phyloP scores from a whole-genome alignment of 192 early-diverging fungal species.

The Umbelopsis ramanniana region DNA sequence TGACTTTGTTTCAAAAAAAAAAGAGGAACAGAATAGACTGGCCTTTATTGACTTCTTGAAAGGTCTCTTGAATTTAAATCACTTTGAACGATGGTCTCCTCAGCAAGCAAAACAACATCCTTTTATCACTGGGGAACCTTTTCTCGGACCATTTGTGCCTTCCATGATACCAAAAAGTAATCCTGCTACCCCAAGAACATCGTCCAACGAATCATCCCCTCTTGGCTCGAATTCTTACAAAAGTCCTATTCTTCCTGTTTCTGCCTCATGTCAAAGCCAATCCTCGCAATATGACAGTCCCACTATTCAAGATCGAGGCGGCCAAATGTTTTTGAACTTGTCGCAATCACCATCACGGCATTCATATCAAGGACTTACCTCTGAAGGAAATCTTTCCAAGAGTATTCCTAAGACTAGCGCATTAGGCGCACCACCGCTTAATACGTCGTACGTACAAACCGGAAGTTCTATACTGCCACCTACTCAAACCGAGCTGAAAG shows the following conservation, averaged over 20 bases:
- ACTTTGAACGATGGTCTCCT: slow-evolving; percentile 93
- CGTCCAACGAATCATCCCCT: background rate
- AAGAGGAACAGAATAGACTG: slow-evolving; percentile 73
- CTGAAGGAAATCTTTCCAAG: background rate
- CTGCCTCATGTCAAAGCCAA: slow-evolving; percentile 2
- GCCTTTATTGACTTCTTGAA: slow-evolving; percentile 92
- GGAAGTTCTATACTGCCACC: background rate
- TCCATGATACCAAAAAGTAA: slow-evolving; percentile 2
- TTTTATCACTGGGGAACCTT: slow-evolving; percentile 91
- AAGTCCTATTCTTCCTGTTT: background rate
- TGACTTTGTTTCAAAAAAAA: background rate
- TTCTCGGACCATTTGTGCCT: slow-evolving; percentile 71
- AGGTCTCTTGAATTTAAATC: slow-evolving; percentile 90
- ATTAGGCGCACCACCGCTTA: background rate
- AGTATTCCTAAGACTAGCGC: background rate
- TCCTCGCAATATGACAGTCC: background rate
- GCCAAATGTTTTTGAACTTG: background rate
- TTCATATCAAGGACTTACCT: background rate
- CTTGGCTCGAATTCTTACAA: background rate
- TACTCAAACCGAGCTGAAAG: background rate
- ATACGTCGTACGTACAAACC: background rate
- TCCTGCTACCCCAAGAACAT: background rate
- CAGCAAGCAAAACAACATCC: slow-evolving; percentile 94
- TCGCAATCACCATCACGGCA: slow-evolving; percentile 1
- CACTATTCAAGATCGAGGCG: background rate